These are phyloP conservation scores for Tetrahymena borealis DNA, from an alignment of 73 alveolate genomes.

Conservation along the genomic window DNA sequence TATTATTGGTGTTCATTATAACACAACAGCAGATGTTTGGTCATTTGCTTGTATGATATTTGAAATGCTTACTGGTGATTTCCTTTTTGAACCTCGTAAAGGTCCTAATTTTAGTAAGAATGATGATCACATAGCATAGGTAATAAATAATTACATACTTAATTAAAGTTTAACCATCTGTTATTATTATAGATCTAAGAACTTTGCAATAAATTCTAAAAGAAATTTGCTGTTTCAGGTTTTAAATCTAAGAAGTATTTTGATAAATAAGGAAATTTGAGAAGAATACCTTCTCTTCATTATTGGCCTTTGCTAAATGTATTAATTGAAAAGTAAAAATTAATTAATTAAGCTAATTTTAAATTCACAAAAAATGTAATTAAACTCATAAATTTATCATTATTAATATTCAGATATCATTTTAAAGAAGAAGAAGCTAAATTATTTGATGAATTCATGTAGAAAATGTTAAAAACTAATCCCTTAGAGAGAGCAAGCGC, in stretches of 20 bases:
- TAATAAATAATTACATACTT: neutral
- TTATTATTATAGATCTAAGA: slow-evolving; percentile 62
- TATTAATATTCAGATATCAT: neutral
- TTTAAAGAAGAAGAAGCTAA: slow-evolving; percentile 29
- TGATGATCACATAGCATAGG: slow-evolving; percentile 90
- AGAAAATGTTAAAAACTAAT: slow-evolving; percentile 24
- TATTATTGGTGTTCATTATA: slow-evolving; percentile 83
- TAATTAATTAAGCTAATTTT: neutral
- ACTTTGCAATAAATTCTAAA: slow-evolving; percentile 87
- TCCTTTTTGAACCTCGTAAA: slow-evolving; percentile 91
- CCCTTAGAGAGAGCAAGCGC: slow-evolving; percentile 47
- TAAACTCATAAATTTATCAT: neutral
- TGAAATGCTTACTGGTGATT: slow-evolving; percentile 98
- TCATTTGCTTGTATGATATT: slow-evolving; percentile 93
- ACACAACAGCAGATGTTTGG: slow-evolving; percentile 95
- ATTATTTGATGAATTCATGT: slow-evolving; percentile 19
- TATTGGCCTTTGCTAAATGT: slow-evolving; percentile 76
- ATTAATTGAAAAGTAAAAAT: slow-evolving; percentile 19
- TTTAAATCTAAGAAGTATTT: slow-evolving; percentile 66
- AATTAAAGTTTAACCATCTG: neutral
- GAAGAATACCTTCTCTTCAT: slow-evolving; percentile 67
- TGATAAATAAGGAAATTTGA: slow-evolving; percentile 71
- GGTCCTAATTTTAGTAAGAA: slow-evolving; percentile 84
- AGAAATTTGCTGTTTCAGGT: slow-evolving; percentile 82
- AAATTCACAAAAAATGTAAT: neutral